Conservation (phyloP, 1,284 basidiomycete genomes). For the Austropuccinia psidii region DNA sequence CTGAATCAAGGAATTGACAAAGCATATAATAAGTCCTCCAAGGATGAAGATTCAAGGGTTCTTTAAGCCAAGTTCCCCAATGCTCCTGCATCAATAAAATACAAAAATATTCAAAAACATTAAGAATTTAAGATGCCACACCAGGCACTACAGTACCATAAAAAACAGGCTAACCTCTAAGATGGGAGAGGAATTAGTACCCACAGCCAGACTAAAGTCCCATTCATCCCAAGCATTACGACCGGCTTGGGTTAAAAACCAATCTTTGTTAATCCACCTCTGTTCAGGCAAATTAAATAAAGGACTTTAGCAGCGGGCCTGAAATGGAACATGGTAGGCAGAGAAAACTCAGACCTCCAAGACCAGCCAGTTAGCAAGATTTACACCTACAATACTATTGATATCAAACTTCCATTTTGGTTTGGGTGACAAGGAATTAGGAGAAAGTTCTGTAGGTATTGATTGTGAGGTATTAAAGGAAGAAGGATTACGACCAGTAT, state of each 20-base stretch:
- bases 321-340: neutral
- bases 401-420: conserved; percentile 44
- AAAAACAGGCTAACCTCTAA: neutral
- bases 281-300: conserved; percentile 33
- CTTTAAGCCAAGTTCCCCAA: conserved; percentile 48
- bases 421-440: conserved; percentile 40
- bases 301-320: neutral
- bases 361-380: conserved; percentile 46
- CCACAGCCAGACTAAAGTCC: conserved; percentile 45
- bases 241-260: conserved; percentile 47
- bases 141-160: no score
- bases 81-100: conserved; percentile 43
- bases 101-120: no score
- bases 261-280: conserved; percentile 50
- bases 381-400: conserved; percentile 45
- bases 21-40: conserved; percentile 41
- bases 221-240: conserved; percentile 48
- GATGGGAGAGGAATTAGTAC: conserved; percentile 36
- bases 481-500: neutral
- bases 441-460: neutral
- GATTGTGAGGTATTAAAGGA: neutral
- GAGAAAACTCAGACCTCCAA: conserved; percentile 35
- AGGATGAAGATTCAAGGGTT: conserved; percentile 35
- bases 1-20: conserved; percentile 74
- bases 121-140: no score